phyloP scores from a whole-genome alignment of 495 filamentous ascomycete genomes.

The Sabuloglossum arenarium region DNA sequence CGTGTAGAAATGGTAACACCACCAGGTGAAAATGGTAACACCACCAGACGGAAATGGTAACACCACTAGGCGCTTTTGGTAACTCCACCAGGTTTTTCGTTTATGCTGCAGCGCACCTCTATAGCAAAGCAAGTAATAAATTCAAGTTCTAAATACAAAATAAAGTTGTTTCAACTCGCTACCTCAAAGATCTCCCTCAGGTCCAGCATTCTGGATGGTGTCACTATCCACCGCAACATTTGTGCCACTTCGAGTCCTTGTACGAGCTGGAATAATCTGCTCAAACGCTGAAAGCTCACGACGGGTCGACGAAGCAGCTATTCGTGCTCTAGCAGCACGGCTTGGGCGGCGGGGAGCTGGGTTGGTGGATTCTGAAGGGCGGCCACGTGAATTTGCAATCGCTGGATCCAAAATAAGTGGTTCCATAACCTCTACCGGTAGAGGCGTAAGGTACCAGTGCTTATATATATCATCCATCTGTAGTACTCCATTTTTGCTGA shows the following conservation, averaged over 20 bases:
- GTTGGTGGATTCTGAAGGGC: background rate
- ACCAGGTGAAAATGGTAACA: background rate
- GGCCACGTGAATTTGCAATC: background rate
- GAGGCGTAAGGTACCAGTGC: background rate
- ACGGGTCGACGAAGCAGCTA: background rate
- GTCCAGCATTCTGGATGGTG: background rate
- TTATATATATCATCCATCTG: background rate
- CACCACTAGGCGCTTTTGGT: background rate
- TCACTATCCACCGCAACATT: no score
- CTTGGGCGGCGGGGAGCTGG: background rate
- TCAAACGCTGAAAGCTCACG: background rate
- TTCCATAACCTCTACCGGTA: background rate
- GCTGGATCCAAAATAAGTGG: background rate
- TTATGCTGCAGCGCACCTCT: background rate
- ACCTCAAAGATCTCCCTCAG: background rate
- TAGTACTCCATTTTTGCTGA: background rate
- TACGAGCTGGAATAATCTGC: background rate
- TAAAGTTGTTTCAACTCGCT: background rate
- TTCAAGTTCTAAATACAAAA: background rate
- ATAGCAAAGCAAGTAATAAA: background rate
- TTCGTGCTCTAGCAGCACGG: background rate
- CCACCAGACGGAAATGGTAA: background rate
- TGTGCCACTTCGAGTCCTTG: background rate
- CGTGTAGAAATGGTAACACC: background rate
- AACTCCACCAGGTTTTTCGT: background rate